Evolutionary conservation across 2,329 filamentous ascomycete species (phyloP), one percentile per base, ranked within the genome.

Genomic region (Daldinia eschscholtzii): DNA sequence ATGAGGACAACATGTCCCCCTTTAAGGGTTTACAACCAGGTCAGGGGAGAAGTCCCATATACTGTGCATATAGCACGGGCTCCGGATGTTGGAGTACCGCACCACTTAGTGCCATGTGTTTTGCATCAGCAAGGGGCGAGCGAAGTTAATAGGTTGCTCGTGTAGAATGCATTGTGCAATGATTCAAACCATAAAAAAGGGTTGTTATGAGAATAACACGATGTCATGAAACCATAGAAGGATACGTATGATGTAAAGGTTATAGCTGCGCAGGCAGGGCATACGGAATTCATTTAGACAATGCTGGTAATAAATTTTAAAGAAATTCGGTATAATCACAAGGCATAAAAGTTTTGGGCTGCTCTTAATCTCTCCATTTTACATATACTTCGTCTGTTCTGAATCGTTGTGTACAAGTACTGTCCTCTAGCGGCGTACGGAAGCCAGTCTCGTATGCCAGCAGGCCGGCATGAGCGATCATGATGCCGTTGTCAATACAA

Each of bases 401-500:
- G 78, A 94, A 95, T 61, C 93, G 85, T 79, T 95, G 93, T 13
- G 92, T 95, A 80, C 92, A 97, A 12, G 92, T 93, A 73, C 92
- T 95, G 50, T 98, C 92, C 70, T 91, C 89, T 53, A 98, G 79
- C 6, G 87, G 82, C 1, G 94, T 98, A 67, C 82, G 85, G 77
- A 93, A 94, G 1, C 95, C 95, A 15, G 90, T 94, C 79, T 90
- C 86, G 79, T 92, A 96, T 1, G 94, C 94, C 76, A 98, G 79
- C 75, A 99, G 81, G 1, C 96, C 96, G 1, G 96, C 96, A 80
- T 99, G 95, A 1, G 96, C 96, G 83, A 99, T 99, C 96, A 99
- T 99, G 78, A 99, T 98, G 56, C 96, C 96, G 76, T 99, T 99
- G 81, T 99, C 96, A 75, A 99, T 99, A 79, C 96, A 99, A 80